phyloP scores from a whole-genome alignment of 805 yeast genomes.

The Starmerella bacillaris region DNA sequence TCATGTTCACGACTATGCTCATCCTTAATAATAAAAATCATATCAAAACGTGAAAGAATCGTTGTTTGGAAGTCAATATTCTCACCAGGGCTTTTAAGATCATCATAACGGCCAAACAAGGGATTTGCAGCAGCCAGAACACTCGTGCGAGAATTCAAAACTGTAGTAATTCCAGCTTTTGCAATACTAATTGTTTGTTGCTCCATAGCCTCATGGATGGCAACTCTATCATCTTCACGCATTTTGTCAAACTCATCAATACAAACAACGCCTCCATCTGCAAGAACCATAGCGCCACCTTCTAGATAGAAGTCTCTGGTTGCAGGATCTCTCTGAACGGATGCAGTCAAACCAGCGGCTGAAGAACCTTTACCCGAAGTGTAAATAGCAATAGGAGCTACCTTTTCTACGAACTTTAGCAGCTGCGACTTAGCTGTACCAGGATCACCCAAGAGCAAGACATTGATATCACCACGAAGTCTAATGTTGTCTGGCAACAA shows the following conservation, averaged over 20 bases:
- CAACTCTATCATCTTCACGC: slow-evolving; percentile 98
- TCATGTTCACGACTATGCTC: slow-evolving; percentile 79
- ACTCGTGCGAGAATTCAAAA: slow-evolving; percentile 85
- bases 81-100: slow-evolving; percentile 90
- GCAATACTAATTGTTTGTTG: slow-evolving; percentile 98
- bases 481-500: slow-evolving; percentile 89
- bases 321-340: slow-evolving; percentile 74
- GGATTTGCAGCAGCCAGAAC: slow-evolving; percentile 98
- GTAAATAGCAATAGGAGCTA: slow-evolving; percentile 83
- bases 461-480: slow-evolving; percentile 92
- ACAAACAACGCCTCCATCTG: slow-evolving; percentile 98
- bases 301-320: slow-evolving; percentile 87
- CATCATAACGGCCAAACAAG: slow-evolving; percentile 89
- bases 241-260: slow-evolving; percentile 98
- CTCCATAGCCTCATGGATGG: slow-evolving; percentile 99
- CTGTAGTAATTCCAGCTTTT: slow-evolving; percentile 96
- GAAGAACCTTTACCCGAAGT: slow-evolving; percentile 99
- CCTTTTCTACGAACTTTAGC: slow-evolving; percentile 85
- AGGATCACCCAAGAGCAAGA: slow-evolving; percentile 86
- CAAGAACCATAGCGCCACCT: slow-evolving; percentile 99
- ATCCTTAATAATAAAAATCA: slow-evolving; percentile 94
- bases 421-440: slow-evolving; percentile 98
- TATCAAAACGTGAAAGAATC: slow-evolving; percentile 89
- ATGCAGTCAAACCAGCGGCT: slow-evolving; percentile 98
- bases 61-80: slow-evolving; percentile 96